Conservation (phyloP, 352 stramenopile species). For the Blastocystis sp. region DNA sequence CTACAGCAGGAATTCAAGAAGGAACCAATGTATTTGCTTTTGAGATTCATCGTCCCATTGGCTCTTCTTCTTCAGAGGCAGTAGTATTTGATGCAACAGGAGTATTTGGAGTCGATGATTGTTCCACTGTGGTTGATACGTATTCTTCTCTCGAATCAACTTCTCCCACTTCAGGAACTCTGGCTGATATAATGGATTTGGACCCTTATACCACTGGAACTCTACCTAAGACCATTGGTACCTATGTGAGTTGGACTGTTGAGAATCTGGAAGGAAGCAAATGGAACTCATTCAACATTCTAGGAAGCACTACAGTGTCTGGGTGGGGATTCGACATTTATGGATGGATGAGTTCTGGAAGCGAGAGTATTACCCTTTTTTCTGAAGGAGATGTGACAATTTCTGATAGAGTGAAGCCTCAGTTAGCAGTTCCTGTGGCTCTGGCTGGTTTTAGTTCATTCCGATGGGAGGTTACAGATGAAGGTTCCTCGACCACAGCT, state of each 20-base stretch:
- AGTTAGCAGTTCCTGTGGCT: not conserved
- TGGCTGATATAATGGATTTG: not conserved
- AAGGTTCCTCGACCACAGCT: not conserved
- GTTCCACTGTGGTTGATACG: slow-evolving; percentile 12
- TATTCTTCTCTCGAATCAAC: not conserved
- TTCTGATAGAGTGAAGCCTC: not conserved
- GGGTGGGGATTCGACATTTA: not conserved
- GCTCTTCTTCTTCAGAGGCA: not conserved
- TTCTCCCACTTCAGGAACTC: not conserved
- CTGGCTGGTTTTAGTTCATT: slow-evolving; percentile 5
- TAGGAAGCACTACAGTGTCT: not conserved
- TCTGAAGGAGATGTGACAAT: not conserved
- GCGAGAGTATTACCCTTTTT: not conserved
- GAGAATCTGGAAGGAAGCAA: slow-evolving; percentile 45
- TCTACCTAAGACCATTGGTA: not conserved
- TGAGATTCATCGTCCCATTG: slow-evolving; percentile 15
- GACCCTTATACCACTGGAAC: not conserved
- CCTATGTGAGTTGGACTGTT: slow-evolving; percentile 10
- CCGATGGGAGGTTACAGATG: not conserved
- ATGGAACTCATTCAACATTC: not conserved
- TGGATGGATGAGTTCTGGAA: not conserved
- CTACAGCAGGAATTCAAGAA: not conserved
- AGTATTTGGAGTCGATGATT: not conserved
- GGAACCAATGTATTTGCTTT: slow-evolving; percentile 34
- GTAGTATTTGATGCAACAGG: slow-evolving; percentile 41